Evolutionary conservation across 2,329 filamentous ascomycete species (phyloP), one percentile per base, ranked within the genome.

Genomic region (Domatiomyces globalis): DNA sequence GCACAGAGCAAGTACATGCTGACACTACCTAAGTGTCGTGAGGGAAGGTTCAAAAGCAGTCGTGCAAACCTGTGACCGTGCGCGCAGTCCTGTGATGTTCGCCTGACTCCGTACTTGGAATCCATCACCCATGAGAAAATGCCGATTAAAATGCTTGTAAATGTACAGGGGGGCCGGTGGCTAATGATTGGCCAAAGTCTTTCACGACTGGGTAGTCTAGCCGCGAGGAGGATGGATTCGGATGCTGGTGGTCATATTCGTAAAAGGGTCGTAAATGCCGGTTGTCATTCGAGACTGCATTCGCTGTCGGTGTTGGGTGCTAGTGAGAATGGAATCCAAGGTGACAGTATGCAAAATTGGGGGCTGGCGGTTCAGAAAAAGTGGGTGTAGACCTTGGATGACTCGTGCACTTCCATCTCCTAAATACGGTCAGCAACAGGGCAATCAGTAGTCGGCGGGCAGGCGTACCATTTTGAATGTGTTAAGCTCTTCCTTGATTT

Each of bases 391-490:
- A 95, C 89, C 74, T 96, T 98, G 60, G 92, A 96, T 67, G 84
- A 87, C 71, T 96, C 92, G 69, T 98, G 92, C 63, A 98, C 92
- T 75, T 96, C 92, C 92, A 98, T 98, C 74, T 98, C 92, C 92
- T 96, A 56, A 42, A 50, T 12, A 15, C 9, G 10, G 61, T 79
- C 67, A 78, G 73, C 59, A 56, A 47, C 45, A 29, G 36, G 54
- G 58, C 51, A 49, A 50, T 12, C 1, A 45, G 2, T 43, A 1
- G 45, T 29, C 2, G 44, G n/a, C 36, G 15, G 1, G 6, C 19
- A 15, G 18, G 70, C 82, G 56, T 73, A 92, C 87, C 92, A 98
- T 98, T 70, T 98, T 98, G 77, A 98, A 98, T 61, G 83, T 94
- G 72, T 98, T 98, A 61, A 98, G 79, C 72, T 98, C 92, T 72